phyloP scores from a whole-genome alignment of 768 basidiomycete species.

The Russula virescens region DNA sequence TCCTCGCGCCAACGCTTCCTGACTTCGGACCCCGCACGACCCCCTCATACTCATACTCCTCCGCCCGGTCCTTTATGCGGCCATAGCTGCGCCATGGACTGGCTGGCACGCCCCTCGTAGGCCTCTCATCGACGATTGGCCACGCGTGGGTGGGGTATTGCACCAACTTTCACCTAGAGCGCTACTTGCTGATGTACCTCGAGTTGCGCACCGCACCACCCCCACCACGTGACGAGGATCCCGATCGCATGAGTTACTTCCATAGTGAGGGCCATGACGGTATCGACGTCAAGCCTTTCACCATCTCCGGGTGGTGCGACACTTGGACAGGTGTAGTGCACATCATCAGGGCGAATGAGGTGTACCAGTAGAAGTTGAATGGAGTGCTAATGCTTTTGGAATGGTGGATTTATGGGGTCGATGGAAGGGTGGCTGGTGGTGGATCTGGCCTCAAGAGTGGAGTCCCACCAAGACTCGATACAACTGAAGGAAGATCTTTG shows the following conservation, averaged over 20 bases:
- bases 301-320: neutral
- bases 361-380: neutral
- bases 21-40: neutral
- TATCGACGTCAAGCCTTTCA: neutral
- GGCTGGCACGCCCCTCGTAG: conserved; percentile 6
- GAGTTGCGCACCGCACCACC: neutral
- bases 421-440: too few species aligned
- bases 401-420: too few species aligned
- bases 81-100: conserved; percentile 7
- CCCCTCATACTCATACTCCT: neutral
- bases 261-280: neutral
- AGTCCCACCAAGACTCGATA: too few species aligned
- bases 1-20: neutral
- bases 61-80: neutral
- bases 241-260: neutral
- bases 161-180: neutral
- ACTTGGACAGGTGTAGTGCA: neutral
- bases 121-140: neutral
- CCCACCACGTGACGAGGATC: too few species aligned
- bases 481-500: too few species aligned
- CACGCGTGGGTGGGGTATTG: conserved; percentile 7
- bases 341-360: neutral
- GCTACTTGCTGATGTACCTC: neutral
- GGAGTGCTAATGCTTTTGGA: conserved; percentile 7
- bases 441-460: too few species aligned